A percentile compares a stretch with the other conserved stretches of the same genome.
These are phyloP conservation scores for Boechera divaricarpa DNA, from an alignment of 345 rosid species.

Conservation along the genomic window DNA sequence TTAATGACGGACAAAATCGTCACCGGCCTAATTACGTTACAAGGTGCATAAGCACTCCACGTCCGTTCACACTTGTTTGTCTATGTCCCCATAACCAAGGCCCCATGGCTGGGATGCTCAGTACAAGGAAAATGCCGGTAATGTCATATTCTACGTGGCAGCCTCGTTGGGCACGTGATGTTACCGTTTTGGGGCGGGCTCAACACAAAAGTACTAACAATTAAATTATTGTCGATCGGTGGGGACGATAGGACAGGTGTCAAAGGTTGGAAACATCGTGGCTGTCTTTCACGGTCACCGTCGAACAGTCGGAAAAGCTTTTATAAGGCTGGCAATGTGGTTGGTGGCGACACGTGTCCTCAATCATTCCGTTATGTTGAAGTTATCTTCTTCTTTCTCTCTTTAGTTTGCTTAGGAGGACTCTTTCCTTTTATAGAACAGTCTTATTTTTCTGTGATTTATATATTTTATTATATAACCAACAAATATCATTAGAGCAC, in stretches of 20 bases:
- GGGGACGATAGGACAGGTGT: slow-evolving; percentile 40
- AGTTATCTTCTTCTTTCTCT: slow-evolving; percentile 23
- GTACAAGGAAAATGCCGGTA: slow-evolving; percentile 14
- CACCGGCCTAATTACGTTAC: slow-evolving; percentile 35
- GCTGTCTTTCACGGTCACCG: slow-evolving; percentile 43
- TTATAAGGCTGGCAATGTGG: slow-evolving; percentile 25
- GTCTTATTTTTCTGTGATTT: slow-evolving; percentile 16
- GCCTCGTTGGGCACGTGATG: slow-evolving; percentile 27
- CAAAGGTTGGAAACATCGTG: slow-evolving; percentile 26
- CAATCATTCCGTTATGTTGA: slow-evolving; percentile 35
- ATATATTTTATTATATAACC: background rate
- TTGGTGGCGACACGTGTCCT: slow-evolving; percentile 39
- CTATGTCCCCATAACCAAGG: slow-evolving; percentile 26
- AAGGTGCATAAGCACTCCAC: slow-evolving; percentile 39
- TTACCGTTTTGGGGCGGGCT: slow-evolving; percentile 23
- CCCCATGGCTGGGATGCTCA: slow-evolving; percentile 26
- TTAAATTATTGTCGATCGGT: background rate
- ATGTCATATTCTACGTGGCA: slow-evolving; percentile 39
- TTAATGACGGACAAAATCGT: slow-evolving; percentile 21
- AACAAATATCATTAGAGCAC: background rate
- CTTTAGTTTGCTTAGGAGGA: slow-evolving; percentile 6
- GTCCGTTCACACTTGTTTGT: slow-evolving; percentile 39
- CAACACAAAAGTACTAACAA: background rate
- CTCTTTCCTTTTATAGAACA: slow-evolving; percentile 31
- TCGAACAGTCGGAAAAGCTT: slow-evolving; percentile 33